Base-by-base conservation (phyloP, 2,329 filamentous ascomycete species). In the Penicillium vulpinum region DNA sequence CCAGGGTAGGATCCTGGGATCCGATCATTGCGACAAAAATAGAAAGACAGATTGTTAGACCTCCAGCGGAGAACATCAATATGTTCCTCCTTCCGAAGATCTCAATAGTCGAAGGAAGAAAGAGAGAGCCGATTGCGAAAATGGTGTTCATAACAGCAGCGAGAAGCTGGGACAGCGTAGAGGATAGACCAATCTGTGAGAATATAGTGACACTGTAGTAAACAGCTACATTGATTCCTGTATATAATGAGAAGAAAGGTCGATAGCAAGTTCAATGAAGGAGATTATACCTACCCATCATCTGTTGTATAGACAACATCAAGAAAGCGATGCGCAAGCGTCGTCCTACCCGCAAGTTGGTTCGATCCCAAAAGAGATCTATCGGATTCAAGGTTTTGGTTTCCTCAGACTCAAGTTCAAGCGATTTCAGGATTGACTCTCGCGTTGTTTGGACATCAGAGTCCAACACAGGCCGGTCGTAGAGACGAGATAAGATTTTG, bases 21-120 rank as follows among this genome's bases (percentile, higher is more conserved):
- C 45, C 45, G 21, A 48, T 48, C 45, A 38, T 48, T 28, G 21
- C 45, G 45, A 48, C 35, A 35, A 48, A 48, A 18, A 38, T n/a
- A n/a, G 15, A 8, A 16, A 35, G 33, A 35, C 33, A 35, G 5
- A 35, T n/a, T 35, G 33, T 35, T 35, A 35, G 15, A 35, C 15
- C 33, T 35, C 33, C 33, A n/a, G 33, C 33, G 5, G 33, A 35
- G 31, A 24, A 36, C 24, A 48, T 48, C 31, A 48, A 24, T n/a
- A 48, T 48, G 5, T 22, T 48, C 21, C 45, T 48, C n/a, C 45
- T 28, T n/a, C 45, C 45, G 2, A 48, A 48, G 9, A 16, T 21
- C 16, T 48, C 31, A 24, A 48, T 48, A 6, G 45, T 48, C n/a
- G 26, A 21, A 16, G 45, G 45, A 22, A 48, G 45, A n/a, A 48